A percentile compares a stretch with the other conserved stretches of the same genome.
phyloP scores from a whole-genome alignment of 306 rosid genomes.

The Cicer yamashitae region DNA sequence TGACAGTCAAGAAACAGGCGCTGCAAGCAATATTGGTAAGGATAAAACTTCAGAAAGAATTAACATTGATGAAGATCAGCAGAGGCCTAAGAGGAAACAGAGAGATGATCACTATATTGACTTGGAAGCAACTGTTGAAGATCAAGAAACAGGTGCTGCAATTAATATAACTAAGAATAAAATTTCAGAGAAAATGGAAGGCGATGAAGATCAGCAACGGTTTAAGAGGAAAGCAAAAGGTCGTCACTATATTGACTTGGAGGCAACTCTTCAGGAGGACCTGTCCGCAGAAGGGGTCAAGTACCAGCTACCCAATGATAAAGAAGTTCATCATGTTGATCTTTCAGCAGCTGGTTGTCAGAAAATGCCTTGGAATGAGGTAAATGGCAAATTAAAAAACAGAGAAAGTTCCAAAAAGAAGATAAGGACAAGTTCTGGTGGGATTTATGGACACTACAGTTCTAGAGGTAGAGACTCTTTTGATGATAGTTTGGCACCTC shows the following conservation, averaged over 20 bases:
- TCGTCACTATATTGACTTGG: constrained; percentile 46
- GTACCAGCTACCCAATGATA: constrained; percentile 44
- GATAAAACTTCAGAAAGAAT: constrained; percentile 49
- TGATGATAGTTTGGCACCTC: constrained; percentile 44
- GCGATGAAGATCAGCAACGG: constrained; percentile 45
- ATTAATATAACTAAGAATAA: constrained; percentile 45
- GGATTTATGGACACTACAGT: constrained; percentile 47
- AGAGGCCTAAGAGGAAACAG: constrained; percentile 47
- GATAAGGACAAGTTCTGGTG: constrained; percentile 52
- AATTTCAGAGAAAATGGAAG: constrained; percentile 48
- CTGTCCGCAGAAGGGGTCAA: constrained; percentile 37
- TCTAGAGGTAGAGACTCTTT: constrained; percentile 52
- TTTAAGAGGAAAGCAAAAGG: constrained; percentile 47
- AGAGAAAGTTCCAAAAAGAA: constrained; percentile 63
- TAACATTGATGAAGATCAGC: constrained; percentile 48
- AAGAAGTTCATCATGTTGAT: constrained; percentile 54
- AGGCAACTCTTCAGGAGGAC: constrained; percentile 49
- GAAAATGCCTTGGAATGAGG: constrained; percentile 59
- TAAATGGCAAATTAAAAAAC: constrained; percentile 46
- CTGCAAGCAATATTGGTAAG: constrained; percentile 40
- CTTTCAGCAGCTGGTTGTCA: constrained; percentile 50
- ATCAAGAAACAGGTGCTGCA: constrained; percentile 48
- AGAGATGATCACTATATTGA: constrained; percentile 50
- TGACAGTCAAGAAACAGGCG: constrained; percentile 49
- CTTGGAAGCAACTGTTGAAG: constrained; percentile 46